Percentiles rank a stretch among this genome's conserved stretches.
These are phyloP conservation scores for Boletellus emodensis DNA, from an alignment of 768 basidiomycete species.

Conservation along the genomic window DNA sequence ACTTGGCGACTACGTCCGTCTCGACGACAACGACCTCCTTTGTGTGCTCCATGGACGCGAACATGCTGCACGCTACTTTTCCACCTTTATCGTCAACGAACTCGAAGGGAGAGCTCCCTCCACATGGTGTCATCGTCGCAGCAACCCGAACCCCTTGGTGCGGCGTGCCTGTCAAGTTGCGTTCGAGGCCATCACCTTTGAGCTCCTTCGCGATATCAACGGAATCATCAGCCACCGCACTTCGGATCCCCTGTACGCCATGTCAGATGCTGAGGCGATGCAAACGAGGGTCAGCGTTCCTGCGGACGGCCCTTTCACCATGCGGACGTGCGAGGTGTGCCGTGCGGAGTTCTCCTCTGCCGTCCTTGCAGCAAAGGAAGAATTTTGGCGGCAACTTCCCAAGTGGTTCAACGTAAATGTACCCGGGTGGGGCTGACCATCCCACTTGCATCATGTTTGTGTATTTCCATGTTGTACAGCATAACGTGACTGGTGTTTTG, in stretches of 20 bases:
- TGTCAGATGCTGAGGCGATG: constrained; percentile 64
- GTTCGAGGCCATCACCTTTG: constrained; percentile 71
- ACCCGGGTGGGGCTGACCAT: constrained; percentile 32
- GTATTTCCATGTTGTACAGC: constrained; percentile 10
- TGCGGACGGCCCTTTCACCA: constrained; percentile 39
- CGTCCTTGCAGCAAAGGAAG: constrained; percentile 56
- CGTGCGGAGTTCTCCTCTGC: constrained; percentile 56
- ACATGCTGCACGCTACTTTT: constrained; percentile 67
- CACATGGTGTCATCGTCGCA: constrained; percentile 44
- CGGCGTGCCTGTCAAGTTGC: constrained; percentile 63
- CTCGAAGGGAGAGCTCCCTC: constrained; percentile 62
- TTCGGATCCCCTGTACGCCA: constrained; percentile 68
- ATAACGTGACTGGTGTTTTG: not conserved
- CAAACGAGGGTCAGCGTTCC: constrained; percentile 49
- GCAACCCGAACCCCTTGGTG: constrained; percentile 41
- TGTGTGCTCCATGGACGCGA: constrained; percentile 65
- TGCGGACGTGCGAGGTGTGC: constrained; percentile 63
- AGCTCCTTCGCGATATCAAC: constrained; percentile 70
- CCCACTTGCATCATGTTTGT: not conserved
- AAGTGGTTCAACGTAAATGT: constrained; percentile 61
- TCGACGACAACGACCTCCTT: constrained; percentile 52
- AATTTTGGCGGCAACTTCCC: constrained; percentile 63
- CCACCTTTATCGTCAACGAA: constrained; percentile 71
- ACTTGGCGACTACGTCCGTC: constrained; percentile 36
- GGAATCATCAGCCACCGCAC: constrained; percentile 61